Conservation (phyloP, 129 eudicot species). For the Ambrosia trifida region DNA sequence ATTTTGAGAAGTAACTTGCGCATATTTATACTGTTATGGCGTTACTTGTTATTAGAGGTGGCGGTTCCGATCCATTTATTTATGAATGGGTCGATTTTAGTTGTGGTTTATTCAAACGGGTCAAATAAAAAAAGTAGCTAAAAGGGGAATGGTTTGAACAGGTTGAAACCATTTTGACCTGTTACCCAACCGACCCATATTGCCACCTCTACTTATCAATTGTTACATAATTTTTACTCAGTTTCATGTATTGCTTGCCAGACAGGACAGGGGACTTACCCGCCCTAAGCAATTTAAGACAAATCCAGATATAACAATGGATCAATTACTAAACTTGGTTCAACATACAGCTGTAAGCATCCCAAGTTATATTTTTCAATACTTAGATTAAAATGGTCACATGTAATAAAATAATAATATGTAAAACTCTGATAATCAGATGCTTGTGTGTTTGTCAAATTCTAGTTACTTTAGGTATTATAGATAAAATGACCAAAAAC, state of each 20-base stretch:
- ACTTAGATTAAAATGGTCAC: not conserved
- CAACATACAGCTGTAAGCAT: constrained; percentile 82
- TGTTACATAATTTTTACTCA: constrained; percentile 10
- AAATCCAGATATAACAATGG: constrained; percentile 59
- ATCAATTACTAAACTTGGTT: constrained; percentile 65
- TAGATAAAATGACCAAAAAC: not conserved
- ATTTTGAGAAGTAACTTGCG: constrained; percentile 72
- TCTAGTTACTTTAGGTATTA: not conserved
- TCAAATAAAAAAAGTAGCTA: not conserved
- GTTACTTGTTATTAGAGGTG: constrained; percentile 24
- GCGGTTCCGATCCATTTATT: not conserved
- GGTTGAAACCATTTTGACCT: not conserved
- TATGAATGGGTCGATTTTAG: not conserved
- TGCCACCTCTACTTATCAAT: constrained; percentile 15
- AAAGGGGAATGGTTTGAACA: not conserved
- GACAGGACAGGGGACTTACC: constrained; percentile 62
- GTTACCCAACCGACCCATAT: constrained; percentile 1
- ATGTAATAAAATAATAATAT: not conserved
- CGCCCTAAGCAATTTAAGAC: constrained; percentile 59
- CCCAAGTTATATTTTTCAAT: not conserved
- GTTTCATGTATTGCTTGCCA: constrained; percentile 30
- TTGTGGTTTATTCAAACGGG: not conserved
- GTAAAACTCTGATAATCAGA: not conserved
- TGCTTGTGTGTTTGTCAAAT: not conserved
- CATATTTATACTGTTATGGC: constrained; percentile 1